These are phyloP conservation scores for Gomphus sp. DNA, from an alignment of 1,284 basidiomycete genomes.

Conservation along the genomic window DNA sequence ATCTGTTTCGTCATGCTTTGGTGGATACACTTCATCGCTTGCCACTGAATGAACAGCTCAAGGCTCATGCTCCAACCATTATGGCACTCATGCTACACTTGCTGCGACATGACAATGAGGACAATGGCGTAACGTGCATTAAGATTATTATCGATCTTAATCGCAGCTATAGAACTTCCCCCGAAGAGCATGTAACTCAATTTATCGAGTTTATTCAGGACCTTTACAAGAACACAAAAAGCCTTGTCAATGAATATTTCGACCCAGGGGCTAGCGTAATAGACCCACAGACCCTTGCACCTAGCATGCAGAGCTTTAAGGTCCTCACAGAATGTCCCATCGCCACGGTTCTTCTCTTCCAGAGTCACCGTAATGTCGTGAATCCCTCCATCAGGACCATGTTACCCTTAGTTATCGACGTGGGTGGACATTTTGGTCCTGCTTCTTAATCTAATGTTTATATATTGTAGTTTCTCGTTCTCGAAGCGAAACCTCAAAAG, in stretches of 20 bases:
- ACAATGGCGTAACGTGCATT: slow-evolving; percentile 86
- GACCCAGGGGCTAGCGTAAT: slow-evolving; percentile 48
- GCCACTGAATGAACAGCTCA: slow-evolving; percentile 73
- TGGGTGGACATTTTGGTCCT: slow-evolving; percentile 20
- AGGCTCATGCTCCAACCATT: slow-evolving; percentile 43
- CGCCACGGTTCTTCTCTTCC: slow-evolving; percentile 87
- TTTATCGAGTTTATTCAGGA: slow-evolving; percentile 71
- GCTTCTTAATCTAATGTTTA: background rate
- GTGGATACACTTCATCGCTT: slow-evolving; percentile 87
- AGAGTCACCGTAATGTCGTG: slow-evolving; percentile 65
- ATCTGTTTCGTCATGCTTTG: slow-evolving; percentile 77
- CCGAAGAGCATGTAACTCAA: slow-evolving; percentile 72
- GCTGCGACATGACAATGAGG: slow-evolving; percentile 91
- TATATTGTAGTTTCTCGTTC: slow-evolving; percentile 39
- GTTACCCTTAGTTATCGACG: slow-evolving; percentile 67
- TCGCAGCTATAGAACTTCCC: slow-evolving; percentile 60
- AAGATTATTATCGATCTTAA: slow-evolving; percentile 86
- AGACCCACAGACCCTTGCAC: slow-evolving; percentile 50
- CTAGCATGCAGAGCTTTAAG: slow-evolving; percentile 86
- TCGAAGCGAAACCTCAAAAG: slow-evolving; percentile 85
- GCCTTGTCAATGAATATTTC: slow-evolving; percentile 72
- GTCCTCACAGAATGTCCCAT: slow-evolving; percentile 93
- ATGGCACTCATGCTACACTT: slow-evolving; percentile 73
- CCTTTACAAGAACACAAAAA: slow-evolving; percentile 70
- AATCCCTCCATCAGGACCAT: slow-evolving; percentile 66